These are phyloP conservation scores for Miscanthus lutarioriparius DNA, from an alignment of 176 grass and related monocot species.

Conservation along the genomic window DNA sequence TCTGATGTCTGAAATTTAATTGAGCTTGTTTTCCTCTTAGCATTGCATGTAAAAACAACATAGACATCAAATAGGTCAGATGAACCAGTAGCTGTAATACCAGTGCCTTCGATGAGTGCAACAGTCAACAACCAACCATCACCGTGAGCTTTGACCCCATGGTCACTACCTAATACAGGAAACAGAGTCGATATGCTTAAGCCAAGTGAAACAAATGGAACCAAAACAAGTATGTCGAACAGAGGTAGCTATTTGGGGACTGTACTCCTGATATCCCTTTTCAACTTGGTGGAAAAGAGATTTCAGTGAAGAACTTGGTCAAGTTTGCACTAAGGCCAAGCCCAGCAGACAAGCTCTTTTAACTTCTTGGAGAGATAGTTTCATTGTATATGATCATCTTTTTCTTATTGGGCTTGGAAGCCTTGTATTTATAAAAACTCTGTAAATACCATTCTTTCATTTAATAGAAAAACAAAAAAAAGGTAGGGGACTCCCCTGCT, in stretches of 20 bases:
- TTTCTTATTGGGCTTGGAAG: no score
- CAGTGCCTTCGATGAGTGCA: conserved; percentile 82
- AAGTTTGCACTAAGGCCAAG: no score
- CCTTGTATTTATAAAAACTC: no score
- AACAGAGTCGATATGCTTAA: conserved; percentile 3
- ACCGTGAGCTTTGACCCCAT: conserved; percentile 93
- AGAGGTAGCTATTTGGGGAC: conserved; percentile 1
- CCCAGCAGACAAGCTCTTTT: no score
- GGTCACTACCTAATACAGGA: conserved; percentile 70
- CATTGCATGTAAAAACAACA: conserved; percentile 85
- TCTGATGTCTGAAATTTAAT: conserved; percentile 86
- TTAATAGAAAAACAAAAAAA: no score
- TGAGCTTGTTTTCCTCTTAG: conserved; percentile 86
- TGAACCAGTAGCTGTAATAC: conserved; percentile 53
- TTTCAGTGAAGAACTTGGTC: no score
- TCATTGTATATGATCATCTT: no score
- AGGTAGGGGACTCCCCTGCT: no score
- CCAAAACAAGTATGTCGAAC: conserved; percentile 17
- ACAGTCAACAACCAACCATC: conserved; percentile 95
- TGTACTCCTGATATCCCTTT: not conserved
- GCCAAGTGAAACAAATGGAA: not conserved
- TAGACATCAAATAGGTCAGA: conserved; percentile 74
- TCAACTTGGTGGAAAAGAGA: no score
- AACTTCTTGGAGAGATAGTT: no score
- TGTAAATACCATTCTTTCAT: no score